Conservation (phyloP, 1,139 yeast species). For the Sugiyamaella japonica region DNA sequence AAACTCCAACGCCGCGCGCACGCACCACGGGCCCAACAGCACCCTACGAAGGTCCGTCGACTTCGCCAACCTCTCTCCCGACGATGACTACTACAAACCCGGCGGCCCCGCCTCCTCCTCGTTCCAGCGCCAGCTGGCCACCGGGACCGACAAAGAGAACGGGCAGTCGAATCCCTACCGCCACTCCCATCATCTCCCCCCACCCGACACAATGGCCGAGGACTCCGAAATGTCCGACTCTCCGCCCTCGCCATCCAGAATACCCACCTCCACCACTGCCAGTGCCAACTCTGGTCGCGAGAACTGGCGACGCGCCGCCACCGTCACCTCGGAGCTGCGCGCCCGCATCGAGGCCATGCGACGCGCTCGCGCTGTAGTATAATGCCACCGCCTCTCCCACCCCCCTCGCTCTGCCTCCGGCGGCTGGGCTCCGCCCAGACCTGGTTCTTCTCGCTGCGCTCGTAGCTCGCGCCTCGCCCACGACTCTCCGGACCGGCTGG, state of each 20-base stretch:
- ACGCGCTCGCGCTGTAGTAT: conserved; percentile 21
- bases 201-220: conserved; percentile 1
- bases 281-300: conserved; percentile 41
- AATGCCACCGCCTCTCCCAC: neutral
- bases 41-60: conserved; percentile 28
- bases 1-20: conserved; percentile 2
- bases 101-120: conserved; percentile 1
- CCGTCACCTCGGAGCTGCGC: conserved; percentile 79
- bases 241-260: conserved; percentile 14
- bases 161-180: conserved; percentile 7
- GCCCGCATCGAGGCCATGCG: conserved; percentile 91
- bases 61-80: conserved; percentile 19
- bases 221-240: conserved; percentile 6
- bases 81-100: conserved; percentile 20
- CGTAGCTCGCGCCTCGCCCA: too few relatives aligned
- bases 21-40: conserved; percentile 12
- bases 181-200: neutral
- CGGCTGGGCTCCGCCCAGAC: conserved; percentile 16
- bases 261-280: conserved; percentile 2
- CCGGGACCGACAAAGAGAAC: conserved; percentile 14
- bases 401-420: neutral
- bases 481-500: too few relatives aligned
- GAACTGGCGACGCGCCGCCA: conserved; percentile 87
- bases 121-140: conserved; percentile 6
- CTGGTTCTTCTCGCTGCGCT: conserved; percentile 5